Percentiles rank a stretch among this genome's conserved stretches.
Conservation (phyloP, 2,329 filamentous ascomycete species). For the Albophoma yamanashiensis region DNA sequence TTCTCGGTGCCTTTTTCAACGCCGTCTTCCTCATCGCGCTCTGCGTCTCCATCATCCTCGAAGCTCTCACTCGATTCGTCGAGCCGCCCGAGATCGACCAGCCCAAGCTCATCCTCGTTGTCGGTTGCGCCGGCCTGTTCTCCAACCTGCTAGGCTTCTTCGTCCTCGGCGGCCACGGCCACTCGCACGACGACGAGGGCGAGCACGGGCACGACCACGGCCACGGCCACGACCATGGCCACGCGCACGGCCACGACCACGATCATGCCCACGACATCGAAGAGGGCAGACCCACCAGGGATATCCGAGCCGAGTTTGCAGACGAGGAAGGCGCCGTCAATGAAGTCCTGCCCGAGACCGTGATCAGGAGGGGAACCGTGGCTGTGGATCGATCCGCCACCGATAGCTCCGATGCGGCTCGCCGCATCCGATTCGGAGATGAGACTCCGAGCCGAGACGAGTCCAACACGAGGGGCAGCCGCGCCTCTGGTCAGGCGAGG, state of each 20-base stretch:
- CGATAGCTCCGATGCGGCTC: conserved; percentile 21
- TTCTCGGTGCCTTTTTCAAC: conserved; percentile 90
- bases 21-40: conserved; percentile 95
- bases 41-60: conserved; percentile 91
- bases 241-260: conserved; percentile 20
- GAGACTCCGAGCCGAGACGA: conserved; percentile 14
- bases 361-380: conserved; percentile 37
- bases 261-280: conserved; percentile 35
- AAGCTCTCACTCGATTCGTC: conserved; percentile 84
- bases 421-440: conserved; percentile 29
- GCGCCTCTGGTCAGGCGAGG: conserved; percentile 20
- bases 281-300: conserved; percentile 35
- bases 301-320: conserved; percentile 29
- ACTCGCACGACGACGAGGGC: conserved; percentile 57
- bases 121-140: conserved; percentile 73
- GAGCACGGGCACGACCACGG: conserved; percentile 37
- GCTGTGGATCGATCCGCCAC: conserved; percentile 14
- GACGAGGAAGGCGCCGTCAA: conserved; percentile 49
- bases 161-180: conserved; percentile 87
- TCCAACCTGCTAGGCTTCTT: conserved; percentile 86
- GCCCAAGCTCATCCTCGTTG: conserved; percentile 78
- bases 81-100: conserved; percentile 82
- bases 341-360: conserved; percentile 53
- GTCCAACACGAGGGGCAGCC: conserved; percentile 16
- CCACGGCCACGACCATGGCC: conserved; percentile 27